Evolutionary conservation across 1,284 basidiomycete species (phyloP).

Genomic region (Apiotrichum gracile): DNA sequence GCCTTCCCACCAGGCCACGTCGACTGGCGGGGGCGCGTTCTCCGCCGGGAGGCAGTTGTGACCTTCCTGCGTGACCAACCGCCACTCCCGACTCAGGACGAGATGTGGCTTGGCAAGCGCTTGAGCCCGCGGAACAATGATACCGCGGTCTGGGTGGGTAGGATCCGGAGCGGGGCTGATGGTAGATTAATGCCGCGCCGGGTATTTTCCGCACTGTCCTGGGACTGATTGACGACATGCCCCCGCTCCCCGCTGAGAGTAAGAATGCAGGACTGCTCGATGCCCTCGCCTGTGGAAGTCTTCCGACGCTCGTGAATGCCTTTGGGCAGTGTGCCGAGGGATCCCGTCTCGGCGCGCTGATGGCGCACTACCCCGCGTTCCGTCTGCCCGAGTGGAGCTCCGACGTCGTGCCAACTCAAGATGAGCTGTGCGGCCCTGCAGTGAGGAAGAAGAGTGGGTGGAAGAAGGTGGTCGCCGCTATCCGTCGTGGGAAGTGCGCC

Average conservation of each 20-base stretch:
- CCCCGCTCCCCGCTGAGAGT: background rate
- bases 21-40: background rate
- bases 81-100: background rate
- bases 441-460: no score
- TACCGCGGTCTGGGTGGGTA: background rate
- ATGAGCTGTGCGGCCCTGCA: background rate
- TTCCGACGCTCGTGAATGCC: background rate
- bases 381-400: background rate
- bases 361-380: background rate
- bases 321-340: background rate
- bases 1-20: background rate
- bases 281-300: background rate
- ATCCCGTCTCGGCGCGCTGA: background rate
- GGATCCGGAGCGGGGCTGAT: background rate
- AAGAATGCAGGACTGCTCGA: background rate
- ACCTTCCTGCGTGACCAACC: background rate
- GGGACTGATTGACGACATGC: background rate
- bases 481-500: background rate
- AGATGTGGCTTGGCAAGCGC: background rate
- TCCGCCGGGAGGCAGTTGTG: background rate
- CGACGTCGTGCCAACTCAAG: background rate
- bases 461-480: no score
- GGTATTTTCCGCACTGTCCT: background rate
- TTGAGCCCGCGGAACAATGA: background rate
- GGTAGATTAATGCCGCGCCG: background rate